phyloP scores from a whole-genome alignment of 495 filamentous ascomycete species.

The Penicillium coprophilum region DNA sequence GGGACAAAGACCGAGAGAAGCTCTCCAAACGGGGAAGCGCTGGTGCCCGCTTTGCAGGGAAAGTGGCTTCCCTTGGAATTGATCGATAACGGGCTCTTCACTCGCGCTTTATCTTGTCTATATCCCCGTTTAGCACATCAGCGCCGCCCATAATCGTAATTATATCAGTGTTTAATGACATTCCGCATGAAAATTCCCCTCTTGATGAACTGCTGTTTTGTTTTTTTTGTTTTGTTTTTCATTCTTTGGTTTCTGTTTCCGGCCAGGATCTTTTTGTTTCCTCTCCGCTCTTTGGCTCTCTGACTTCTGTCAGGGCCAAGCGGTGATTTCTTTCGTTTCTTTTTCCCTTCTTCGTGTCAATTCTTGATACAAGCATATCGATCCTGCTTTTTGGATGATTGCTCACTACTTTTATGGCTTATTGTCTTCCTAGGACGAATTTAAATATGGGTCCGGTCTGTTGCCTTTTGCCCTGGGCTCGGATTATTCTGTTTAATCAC shows the following conservation, averaged over 20 bases:
- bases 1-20: slow-evolving; percentile 50
- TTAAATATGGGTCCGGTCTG: slow-evolving; percentile 3
- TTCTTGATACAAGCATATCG: neutral
- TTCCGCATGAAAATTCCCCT: slow-evolving; percentile 22
- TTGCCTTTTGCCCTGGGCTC: slow-evolving; percentile 1
- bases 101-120: slow-evolving; percentile 4
- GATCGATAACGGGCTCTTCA: slow-evolving; percentile 33
- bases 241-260: neutral
- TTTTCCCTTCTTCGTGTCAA: slow-evolving; percentile 2
- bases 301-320: neutral
- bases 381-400: neutral
- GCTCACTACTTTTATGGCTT: neutral
- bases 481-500: neutral
- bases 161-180: slow-evolving; percentile 28
- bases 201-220: too few relatives aligned
- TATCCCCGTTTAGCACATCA: slow-evolving; percentile 9
- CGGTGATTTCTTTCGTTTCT: neutral
- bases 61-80: slow-evolving; percentile 48
- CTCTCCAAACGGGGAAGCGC: slow-evolving; percentile 52
- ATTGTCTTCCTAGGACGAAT: slow-evolving; percentile 1
- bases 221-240: slow-evolving; percentile 13
- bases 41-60: slow-evolving; percentile 50
- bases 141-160: slow-evolving; percentile 20
- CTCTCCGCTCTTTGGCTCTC: neutral
- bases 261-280: neutral